Conservation (phyloP, 768 basidiomycete genomes). For the Pulveroboletus ravenelii region DNA sequence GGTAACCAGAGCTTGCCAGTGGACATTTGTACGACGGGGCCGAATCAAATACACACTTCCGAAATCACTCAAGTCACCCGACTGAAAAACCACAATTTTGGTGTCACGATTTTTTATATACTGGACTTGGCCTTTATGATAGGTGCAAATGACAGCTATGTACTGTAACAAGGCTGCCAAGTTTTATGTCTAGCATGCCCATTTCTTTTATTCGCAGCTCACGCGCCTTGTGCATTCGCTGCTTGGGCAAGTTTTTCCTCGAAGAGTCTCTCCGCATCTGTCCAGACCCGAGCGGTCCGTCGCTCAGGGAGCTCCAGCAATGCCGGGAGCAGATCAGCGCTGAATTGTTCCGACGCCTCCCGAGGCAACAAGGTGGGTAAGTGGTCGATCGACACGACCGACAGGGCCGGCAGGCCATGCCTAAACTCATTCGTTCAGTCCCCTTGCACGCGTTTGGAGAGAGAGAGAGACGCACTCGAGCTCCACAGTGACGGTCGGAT, state of each 20-base stretch:
- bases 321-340: constrained; percentile 78
- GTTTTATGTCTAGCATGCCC: too few species aligned
- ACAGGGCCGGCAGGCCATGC: constrained; percentile 59
- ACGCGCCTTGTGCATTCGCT: constrained; percentile 12
- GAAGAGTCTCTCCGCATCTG: constrained; percentile 81
- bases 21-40: too few species aligned
- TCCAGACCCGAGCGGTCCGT: constrained; percentile 72
- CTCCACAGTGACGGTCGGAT: constrained; percentile 85
- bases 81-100: too few species aligned
- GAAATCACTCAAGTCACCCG: too few species aligned
- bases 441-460: too few species aligned
- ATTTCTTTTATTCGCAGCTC: neutral
- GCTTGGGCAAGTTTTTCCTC: constrained; percentile 59
- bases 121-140: too few species aligned
- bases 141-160: too few species aligned
- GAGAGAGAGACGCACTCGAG: constrained; percentile 54
- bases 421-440: constrained; percentile 33
- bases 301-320: constrained; percentile 72
- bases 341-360: constrained; percentile 97
- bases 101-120: too few species aligned
- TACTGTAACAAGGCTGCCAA: too few species aligned
- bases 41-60: too few species aligned
- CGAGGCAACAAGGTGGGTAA: constrained; percentile 92
- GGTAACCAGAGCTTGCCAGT: too few species aligned
- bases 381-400: constrained; percentile 95